Base-by-base conservation (phyloP, 805 yeast species). In the Ogataea parapolymorpha region DNA sequence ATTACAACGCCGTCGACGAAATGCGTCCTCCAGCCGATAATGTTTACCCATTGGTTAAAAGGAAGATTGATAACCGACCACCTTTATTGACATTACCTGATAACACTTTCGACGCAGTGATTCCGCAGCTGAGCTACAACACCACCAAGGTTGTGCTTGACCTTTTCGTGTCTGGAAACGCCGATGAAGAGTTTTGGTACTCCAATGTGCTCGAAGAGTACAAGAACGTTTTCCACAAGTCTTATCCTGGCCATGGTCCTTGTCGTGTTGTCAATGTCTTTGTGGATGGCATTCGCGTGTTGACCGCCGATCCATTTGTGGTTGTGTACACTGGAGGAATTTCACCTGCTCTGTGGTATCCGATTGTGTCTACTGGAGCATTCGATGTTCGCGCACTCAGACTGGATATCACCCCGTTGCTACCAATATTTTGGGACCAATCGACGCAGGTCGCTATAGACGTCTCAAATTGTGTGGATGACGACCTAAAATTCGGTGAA, bases 101-200 rank as follows among this genome's bases (percentile, higher is more conserved):
- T 18, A 64, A 67, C 15, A 54, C 56, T 5, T 54, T 76, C 26
- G 42, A 50, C 2, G 56, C 68, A 15, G 47, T 54, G 2, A 53
- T 80, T n/a, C 79, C 83, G 3, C 51, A 53, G 12, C 59, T 84
- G 23, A 51, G 74, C 3, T 54, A 61, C 17, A 80, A 82, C 54
- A 79, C 87, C 5, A 78, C 87, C 2, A 70, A 79, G 44, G 77
- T 79, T 33, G 66, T 64, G 42, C 57, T 86, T 24, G 72, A 82
- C 9, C 58, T 87, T 5, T 79, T 77, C 49, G 77, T 83, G 10
- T 76, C 85, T 14, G 95, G 93, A 2, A 85, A 82, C 53, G 82
- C 81, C 3, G 79, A 74, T 26, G 96, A 87, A 61, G 95, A 88
- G 58, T 84, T 85, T 53, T 87, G 95, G 95, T 88, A 81, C 60